Evolutionary conservation across 345 rosid species (phyloP), one percentile per base, ranked within the genome.

Genomic region (Clausena lansium): DNA sequence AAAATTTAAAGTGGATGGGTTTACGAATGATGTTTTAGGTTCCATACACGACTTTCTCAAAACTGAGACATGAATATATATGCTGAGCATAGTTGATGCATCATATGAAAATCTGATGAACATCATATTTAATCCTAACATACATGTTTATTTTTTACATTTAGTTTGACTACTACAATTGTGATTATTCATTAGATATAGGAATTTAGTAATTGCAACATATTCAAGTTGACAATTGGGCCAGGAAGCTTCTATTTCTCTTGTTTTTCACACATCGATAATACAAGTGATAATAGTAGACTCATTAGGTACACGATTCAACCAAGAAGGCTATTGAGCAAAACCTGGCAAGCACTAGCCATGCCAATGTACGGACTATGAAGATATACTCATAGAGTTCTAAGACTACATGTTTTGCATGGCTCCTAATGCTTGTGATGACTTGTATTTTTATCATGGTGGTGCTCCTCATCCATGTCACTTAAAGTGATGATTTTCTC

Each of bases 241-340:
- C 20, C 7, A 17, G 59, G 22, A 19, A 19, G 7, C n/a, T 54
- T 54, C 11, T 3, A 4, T 11, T 52, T 15, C 5, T 14, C 20
- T 52, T 52, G 4, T 1, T 57, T 6, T n/a, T 57, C 24, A 7
- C n/a, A 11, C 9, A 6, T 57, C 20, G 17, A 17, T 19, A 54
- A 13, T 22, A 57, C 3, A 57, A 5, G 1, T 57, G 60, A 57
- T 19, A 54, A 57, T 63, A 66, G 20, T 59, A 28, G 57, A 5
- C 7, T 27, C 5, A 47, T 11, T 88, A 92, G 98, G 77, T 93
- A 74, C 98, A 91, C 7, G 94, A 95, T 83, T 95, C 94, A 20
- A 93, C 97, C 2, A 94, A 93, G 88, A 83, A 78, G 25, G 98
- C 97, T 30, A 80, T 95, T 35, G 98, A 93, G 86, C 94, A 92